phyloP scores from a whole-genome alignment of 2,329 filamentous ascomycete genomes.

The Sordariomycetes sp. region DNA sequence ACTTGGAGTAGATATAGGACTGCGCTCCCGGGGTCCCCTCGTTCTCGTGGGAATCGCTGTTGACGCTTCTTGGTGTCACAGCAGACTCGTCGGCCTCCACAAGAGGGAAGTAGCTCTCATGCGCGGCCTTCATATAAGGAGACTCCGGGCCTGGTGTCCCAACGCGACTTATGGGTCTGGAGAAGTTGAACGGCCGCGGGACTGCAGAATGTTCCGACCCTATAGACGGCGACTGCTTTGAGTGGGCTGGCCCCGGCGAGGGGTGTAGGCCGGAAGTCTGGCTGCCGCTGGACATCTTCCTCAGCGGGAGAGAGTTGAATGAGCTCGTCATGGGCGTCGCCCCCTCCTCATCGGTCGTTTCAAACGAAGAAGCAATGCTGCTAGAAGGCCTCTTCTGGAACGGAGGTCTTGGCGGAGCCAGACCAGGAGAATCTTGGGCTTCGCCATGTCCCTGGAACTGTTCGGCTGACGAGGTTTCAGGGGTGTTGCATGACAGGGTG shows the following conservation, averaged over 20 bases:
- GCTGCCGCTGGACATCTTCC: constrained; percentile 66
- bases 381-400: constrained; percentile 43
- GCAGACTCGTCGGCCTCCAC: constrained; percentile 49
- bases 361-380: constrained; percentile 46
- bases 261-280: constrained; percentile 25
- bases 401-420: constrained; percentile 35
- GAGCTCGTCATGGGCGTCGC: constrained; percentile 37
- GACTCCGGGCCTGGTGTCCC: constrained; percentile 45
- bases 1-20: constrained; percentile 81
- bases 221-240: constrained; percentile 70
- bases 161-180: constrained; percentile 69
- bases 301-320: constrained; percentile 50
- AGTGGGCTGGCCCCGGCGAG: constrained; percentile 48
- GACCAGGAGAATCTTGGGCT: constrained; percentile 34
- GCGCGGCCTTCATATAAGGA: constrained; percentile 49
- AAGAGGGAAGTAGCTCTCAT: constrained; percentile 54
- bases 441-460: constrained; percentile 20
- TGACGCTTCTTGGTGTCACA: constrained; percentile 60
- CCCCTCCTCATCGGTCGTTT: constrained; percentile 60
- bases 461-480: constrained; percentile 19
- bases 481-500: constrained; percentile 15
- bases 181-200: constrained; percentile 82
- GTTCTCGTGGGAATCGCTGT: constrained; percentile 54
- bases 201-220: constrained; percentile 67
- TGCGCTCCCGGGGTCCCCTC: constrained; percentile 40